A percentile compares a stretch with the other conserved stretches of the same genome.
Conservation (phyloP, 176 grass and related monocot genomes). For the Lolium multiflorum region DNA sequence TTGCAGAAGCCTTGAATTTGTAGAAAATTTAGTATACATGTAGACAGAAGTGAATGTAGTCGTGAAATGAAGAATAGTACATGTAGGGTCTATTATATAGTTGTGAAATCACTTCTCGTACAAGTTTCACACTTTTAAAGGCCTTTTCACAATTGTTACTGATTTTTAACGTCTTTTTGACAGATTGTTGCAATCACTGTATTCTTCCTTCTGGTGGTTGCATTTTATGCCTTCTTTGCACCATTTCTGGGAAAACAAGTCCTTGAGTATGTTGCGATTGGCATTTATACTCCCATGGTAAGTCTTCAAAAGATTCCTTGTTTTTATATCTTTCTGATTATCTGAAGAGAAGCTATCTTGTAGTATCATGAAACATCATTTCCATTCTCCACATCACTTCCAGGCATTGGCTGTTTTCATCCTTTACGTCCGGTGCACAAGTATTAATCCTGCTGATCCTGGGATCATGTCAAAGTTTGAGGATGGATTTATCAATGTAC, state of each 20-base stretch:
- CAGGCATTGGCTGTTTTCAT: constrained; percentile 95
- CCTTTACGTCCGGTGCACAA: constrained; percentile 95
- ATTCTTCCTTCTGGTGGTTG: constrained; percentile 94
- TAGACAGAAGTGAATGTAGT: not conserved
- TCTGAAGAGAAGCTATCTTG: constrained; percentile 14
- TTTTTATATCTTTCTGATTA: constrained; percentile 1
- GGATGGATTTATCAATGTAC: constrained; percentile 68
- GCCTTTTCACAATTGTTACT: not conserved
- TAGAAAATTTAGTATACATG: not conserved
- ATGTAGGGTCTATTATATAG: constrained; percentile 4
- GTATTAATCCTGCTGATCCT: constrained; percentile 98
- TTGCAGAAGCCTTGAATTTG: not conserved
- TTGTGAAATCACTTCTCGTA: not conserved
- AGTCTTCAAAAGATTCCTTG: constrained; percentile 25
- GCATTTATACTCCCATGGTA: constrained; percentile 95
- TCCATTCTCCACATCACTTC: constrained; percentile 38
- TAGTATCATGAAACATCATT: constrained; percentile 34
- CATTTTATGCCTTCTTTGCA: constrained; percentile 98
- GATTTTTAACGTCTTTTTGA: constrained; percentile 33
- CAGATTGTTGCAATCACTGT: constrained; percentile 95
- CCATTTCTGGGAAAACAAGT: constrained; percentile 83
- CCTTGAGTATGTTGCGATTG: constrained; percentile 71
- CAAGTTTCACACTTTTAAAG: not conserved
- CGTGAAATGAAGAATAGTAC: not conserved
- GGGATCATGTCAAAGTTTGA: constrained; percentile 98